phyloP scores from a whole-genome alignment of 139 green algal genomes.

The Picochlorum sp. region DNA sequence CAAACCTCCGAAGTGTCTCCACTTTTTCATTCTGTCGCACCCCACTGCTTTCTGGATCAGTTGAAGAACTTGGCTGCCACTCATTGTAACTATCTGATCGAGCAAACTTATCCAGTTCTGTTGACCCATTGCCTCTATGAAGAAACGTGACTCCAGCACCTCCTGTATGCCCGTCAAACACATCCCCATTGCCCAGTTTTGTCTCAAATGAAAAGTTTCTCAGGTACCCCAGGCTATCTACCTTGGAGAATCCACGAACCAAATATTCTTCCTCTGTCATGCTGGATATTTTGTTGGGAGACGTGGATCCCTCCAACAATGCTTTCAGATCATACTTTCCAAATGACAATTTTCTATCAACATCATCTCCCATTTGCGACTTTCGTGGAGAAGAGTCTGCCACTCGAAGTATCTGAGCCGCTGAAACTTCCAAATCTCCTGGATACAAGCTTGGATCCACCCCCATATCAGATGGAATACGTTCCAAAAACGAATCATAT shows the following conservation, averaged over 20 bases:
- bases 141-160: conserved; percentile 4
- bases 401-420: no score
- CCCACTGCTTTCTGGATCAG: no score
- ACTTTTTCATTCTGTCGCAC: no score
- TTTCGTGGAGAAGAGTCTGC: no score
- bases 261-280: not conserved
- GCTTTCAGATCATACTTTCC: no score
- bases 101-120: not conserved
- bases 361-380: no score
- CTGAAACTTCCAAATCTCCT: no score
- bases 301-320: not conserved
- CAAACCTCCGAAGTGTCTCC: no score
- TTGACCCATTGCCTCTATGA: not conserved
- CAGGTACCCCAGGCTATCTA: not conserved
- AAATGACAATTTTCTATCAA: no score
- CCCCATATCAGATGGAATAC: no score
- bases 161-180: not conserved
- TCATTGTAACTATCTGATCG: not conserved
- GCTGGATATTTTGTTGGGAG: not conserved
- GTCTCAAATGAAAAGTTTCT: not conserved
- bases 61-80: not conserved
- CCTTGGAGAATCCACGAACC: not conserved
- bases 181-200: not conserved
- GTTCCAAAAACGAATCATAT: no score
- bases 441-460: no score